Evolutionary conservation across 352 stramenopile species (phyloP).

Genomic region (Phytophthora sp.): DNA sequence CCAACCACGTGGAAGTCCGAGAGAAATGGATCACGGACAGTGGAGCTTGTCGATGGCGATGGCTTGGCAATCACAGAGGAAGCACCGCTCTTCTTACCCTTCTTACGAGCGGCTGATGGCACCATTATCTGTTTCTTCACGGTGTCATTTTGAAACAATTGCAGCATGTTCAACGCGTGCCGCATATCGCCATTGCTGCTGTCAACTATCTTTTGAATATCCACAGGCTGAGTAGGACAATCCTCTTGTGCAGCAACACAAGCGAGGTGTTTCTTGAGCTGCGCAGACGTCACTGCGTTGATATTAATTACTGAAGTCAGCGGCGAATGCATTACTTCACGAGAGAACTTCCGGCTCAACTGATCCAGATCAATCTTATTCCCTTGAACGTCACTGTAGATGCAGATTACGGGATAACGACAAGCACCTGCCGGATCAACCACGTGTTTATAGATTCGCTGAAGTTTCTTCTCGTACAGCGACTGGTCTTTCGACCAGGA

Average conservation of each 20-base stretch:
- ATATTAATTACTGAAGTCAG: conserved; percentile 79
- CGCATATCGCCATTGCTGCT: conserved; percentile 78
- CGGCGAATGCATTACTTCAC: conserved; percentile 67
- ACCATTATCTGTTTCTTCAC: conserved; percentile 6
- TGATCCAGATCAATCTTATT: conserved; percentile 74
- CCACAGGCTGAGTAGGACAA: conserved; percentile 30
- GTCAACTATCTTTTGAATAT: conserved; percentile 63
- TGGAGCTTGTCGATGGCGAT: conserved; percentile 7
- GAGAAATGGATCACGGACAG: conserved; percentile 69
- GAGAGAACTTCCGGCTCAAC: conserved; percentile 69
- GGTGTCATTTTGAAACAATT: conserved; percentile 43
- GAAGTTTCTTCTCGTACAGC: conserved; percentile 61
- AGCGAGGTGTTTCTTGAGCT: conserved; percentile 75
- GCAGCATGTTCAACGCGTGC: conserved; percentile 81
- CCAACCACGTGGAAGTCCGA: conserved; percentile 85
- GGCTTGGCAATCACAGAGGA: conserved; percentile 6
- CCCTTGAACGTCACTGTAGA: conserved; percentile 85
- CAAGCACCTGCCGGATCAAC: conserved; percentile 45
- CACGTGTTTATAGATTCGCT: conserved; percentile 58
- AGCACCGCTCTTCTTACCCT: conserved; percentile 8
- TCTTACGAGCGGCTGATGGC: conserved; percentile 11
- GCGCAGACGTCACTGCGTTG: conserved; percentile 74
- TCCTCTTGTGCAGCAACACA: conserved; percentile 50
- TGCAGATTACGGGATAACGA: conserved; percentile 71
- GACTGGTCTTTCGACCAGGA: conserved; percentile 49